Percentiles rank a stretch among this genome's conserved stretches.
Conservation (phyloP, 2,329 filamentous ascomycete genomes). For the Xylariaceae sp. region DNA sequence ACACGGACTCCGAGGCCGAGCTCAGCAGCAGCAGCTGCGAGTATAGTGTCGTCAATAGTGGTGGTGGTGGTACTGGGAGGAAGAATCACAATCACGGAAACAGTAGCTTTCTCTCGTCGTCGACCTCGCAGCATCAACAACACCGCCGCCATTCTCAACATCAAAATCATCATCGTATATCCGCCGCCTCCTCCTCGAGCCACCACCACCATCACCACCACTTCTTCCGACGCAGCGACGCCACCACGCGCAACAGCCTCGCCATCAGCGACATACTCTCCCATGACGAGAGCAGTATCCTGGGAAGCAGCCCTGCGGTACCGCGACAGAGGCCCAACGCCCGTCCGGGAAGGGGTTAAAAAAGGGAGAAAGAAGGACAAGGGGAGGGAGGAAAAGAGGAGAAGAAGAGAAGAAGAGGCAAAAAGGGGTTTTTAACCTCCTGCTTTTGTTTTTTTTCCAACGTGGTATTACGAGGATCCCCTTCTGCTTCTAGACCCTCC, state of each 20-base stretch:
- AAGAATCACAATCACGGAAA: too few species aligned
- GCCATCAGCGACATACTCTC: slow-evolving; percentile 53
- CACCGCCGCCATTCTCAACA: too few species aligned
- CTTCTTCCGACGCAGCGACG: slow-evolving; percentile 37
- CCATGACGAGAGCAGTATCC: slow-evolving; percentile 51
- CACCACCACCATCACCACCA: slow-evolving; percentile 30
- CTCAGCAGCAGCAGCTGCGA: slow-evolving; percentile 43
- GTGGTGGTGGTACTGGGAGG: too few species aligned
- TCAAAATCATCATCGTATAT: not conserved
- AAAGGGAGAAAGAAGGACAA: not conserved
- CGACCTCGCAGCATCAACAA: too few species aligned
- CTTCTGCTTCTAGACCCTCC: too few species aligned
- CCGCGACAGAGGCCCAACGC: slow-evolving; percentile 29
- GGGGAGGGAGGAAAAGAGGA: not conserved
- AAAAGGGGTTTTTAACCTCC: not conserved
- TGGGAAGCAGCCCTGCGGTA: slow-evolving; percentile 49
- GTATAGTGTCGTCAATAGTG: too few species aligned
- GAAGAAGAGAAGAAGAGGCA: not conserved
- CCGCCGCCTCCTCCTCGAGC: slow-evolving; percentile 6
- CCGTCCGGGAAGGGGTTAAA: slow-evolving; percentile 21
- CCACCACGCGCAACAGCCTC: slow-evolving; percentile 46
- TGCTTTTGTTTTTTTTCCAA: too few species aligned
- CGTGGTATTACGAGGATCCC: too few species aligned
- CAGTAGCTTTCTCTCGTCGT: too few species aligned
- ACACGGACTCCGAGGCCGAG: slow-evolving; percentile 69